These are phyloP conservation scores for Cardiospermum halicacabum DNA, from an alignment of 345 rosid species.

Conservation along the genomic window DNA sequence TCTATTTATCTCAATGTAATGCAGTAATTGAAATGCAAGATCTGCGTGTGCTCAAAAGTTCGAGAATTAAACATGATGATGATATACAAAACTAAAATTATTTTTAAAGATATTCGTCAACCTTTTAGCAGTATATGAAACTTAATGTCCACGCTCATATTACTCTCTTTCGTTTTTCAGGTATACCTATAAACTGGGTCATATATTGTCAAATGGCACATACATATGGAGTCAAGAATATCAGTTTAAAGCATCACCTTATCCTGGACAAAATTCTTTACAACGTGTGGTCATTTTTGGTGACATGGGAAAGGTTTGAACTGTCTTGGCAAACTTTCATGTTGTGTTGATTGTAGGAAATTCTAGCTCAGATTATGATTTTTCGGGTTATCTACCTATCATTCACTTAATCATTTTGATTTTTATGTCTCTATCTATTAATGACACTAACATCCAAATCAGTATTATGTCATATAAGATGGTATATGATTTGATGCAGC, in stretches of 20 bases:
- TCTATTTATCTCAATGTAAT: not conserved
- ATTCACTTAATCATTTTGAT: not conserved
- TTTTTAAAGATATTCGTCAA: not conserved
- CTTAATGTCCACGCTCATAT: not conserved
- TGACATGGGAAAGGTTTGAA: constrained; percentile 82
- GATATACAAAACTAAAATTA: not conserved
- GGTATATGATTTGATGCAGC: not conserved
- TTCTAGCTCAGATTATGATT: not conserved
- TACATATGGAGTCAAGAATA: constrained; percentile 57
- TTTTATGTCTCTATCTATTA: not conserved
- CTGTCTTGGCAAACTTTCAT: constrained; percentile 4
- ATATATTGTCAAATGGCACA: constrained; percentile 40
- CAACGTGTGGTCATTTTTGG: constrained; percentile 70
- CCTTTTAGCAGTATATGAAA: not conserved
- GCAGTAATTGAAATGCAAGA: not conserved
- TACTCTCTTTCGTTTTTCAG: constrained; percentile 21
- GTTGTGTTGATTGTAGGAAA: not conserved
- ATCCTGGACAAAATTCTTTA: constrained; percentile 61
- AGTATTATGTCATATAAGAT: not conserved
- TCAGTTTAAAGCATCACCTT: constrained; percentile 63
- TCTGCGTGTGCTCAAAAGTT: not conserved
- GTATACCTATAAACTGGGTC: constrained; percentile 62
- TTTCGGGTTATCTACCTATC: not conserved
- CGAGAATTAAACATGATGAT: not conserved
- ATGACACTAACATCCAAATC: not conserved